These are phyloP conservation scores for Antitrichia curtipendula DNA, from an alignment of 225 moss, liverwort and hornwort genomes.

Conservation along the genomic window DNA sequence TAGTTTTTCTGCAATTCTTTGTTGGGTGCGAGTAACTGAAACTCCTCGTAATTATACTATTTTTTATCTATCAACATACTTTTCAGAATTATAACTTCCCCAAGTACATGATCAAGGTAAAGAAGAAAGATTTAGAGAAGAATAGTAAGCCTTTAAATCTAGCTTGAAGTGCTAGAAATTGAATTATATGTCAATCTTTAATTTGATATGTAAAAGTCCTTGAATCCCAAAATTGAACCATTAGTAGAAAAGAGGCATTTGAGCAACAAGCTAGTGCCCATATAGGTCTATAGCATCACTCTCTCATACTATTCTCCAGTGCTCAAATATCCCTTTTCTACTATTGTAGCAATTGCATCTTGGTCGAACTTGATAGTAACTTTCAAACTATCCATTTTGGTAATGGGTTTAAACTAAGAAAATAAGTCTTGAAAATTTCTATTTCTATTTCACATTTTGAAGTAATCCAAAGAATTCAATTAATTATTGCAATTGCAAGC, in stretches of 20 bases:
- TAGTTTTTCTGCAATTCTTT: neutral
- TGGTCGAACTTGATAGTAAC: fast-evolving
- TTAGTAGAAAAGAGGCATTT: neutral
- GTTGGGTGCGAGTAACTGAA: fast-evolving
- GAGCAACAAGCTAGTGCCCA: too few relatives aligned
- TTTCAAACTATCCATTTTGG: too few relatives aligned
- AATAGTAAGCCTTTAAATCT: neutral
- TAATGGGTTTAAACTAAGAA: neutral
- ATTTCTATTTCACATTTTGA: neutral
- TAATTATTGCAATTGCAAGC: neutral
- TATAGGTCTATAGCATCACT: fast-evolving
- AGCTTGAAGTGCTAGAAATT: neutral
- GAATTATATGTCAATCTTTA: neutral
- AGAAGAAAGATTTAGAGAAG: neutral
- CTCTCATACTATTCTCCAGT: too few relatives aligned
- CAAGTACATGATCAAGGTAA: too few relatives aligned
- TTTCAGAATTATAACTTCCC: neutral
- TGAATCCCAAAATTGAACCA: neutral
- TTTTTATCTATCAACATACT: neutral
- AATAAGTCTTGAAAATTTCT: fast-evolving
- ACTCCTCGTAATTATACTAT: neutral
- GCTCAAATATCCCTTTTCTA: neutral
- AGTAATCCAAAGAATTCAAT: neutral
- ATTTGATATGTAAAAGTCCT: fast-evolving
- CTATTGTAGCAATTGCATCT: neutral